A percentile compares a stretch with the other conserved stretches of the same genome.
Conservation (phyloP, 768 basidiomycete genomes). For the Paxillus ammoniavirescens region DNA sequence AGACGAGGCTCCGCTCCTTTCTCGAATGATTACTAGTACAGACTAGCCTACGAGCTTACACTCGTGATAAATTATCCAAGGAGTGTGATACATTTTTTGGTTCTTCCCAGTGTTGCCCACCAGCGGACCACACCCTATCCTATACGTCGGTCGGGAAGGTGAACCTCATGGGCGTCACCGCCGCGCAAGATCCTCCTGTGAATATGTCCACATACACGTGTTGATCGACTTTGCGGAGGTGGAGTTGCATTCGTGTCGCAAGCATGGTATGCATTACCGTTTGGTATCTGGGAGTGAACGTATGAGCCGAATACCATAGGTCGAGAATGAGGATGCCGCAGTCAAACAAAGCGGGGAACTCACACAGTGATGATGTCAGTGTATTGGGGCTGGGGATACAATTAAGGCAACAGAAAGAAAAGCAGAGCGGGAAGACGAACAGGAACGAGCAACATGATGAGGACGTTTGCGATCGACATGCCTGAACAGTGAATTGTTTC, state of each 20-base stretch:
- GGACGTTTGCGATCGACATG: neutral
- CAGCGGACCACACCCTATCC: no score
- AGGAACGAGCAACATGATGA: neutral
- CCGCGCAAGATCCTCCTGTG: no score
- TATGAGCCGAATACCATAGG: no score
- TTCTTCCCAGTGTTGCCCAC: no score
- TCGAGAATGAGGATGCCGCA: no score
- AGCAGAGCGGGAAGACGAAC: neutral
- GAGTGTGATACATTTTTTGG: no score
- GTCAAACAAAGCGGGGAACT: neutral
- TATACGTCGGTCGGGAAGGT: neutral
- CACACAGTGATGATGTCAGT: neutral
- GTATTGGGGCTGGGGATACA: neutral
- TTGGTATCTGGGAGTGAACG: neutral
- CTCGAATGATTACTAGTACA: no score
- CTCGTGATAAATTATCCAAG: no score
- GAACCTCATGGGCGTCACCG: neutral
- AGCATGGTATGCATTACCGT: constrained; percentile 2
- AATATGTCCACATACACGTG: no score
- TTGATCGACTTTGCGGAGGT: neutral
- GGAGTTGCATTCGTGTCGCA: constrained; percentile 1
- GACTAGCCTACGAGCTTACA: no score
- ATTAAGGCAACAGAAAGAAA: neutral
- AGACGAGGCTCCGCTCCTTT: no score
- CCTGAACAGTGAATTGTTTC: neutral